These are phyloP conservation scores for Diospyros kaki DNA, from an alignment of 148 eudicot genomes.

Conservation along the genomic window DNA sequence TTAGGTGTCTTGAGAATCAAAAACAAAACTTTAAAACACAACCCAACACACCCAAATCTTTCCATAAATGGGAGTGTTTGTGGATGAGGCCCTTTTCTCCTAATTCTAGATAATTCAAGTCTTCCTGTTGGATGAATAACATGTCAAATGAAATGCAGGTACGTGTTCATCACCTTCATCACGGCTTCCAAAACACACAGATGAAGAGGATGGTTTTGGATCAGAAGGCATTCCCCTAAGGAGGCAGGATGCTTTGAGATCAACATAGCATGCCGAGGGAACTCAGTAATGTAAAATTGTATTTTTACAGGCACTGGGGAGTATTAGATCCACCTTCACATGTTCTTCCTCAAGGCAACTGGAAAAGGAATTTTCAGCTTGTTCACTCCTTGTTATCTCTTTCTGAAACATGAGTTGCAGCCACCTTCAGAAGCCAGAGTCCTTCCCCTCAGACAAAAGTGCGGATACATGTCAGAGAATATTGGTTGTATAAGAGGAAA, in stretches of 20 bases:
- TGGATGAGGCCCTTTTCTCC: not conserved
- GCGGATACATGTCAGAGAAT: conserved; percentile 10
- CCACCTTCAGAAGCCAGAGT: not conserved
- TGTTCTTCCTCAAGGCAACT: not conserved
- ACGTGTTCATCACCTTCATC: conserved; percentile 39
- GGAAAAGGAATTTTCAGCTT: not conserved
- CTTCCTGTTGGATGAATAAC: no score
- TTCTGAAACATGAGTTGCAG: not conserved
- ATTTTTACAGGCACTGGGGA: conserved; percentile 9
- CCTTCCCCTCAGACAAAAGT: conserved; percentile 2
- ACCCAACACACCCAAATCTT: not conserved
- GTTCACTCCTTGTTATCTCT: not conserved
- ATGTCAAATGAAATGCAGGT: conserved; percentile 27
- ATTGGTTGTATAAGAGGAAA: conserved; percentile 12
- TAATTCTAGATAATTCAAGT: not conserved
- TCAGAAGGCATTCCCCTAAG: conserved; percentile 75
- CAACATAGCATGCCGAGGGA: conserved; percentile 25
- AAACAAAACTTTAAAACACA: no score
- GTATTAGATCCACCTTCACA: not conserved
- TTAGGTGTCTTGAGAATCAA: no score
- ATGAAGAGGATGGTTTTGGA: conserved; percentile 59
- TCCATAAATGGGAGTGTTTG: not conserved
- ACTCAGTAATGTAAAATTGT: conserved; percentile 4
- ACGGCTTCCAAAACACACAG: conserved; percentile 50
- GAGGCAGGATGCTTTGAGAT: conserved; percentile 58